phyloP scores from a whole-genome alignment of 345 rosid species.

The Pistacia integerrima region DNA sequence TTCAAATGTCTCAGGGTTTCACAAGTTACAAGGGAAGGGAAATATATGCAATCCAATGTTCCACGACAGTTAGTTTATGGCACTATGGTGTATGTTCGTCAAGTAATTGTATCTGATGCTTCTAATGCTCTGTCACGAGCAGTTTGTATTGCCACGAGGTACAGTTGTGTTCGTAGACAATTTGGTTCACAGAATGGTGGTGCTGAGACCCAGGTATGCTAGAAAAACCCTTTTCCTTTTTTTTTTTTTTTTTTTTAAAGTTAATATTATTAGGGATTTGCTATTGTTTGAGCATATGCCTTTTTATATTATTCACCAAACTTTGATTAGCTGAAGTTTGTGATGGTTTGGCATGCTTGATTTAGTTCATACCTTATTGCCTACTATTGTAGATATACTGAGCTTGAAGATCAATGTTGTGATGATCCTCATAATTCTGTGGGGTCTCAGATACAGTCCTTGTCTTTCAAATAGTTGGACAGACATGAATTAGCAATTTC shows the following conservation, averaged over 20 bases:
- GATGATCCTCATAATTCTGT: not conserved
- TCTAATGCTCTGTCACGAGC: slow-evolving; percentile 86
- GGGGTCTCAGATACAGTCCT: not conserved
- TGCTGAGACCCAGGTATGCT: slow-evolving; percentile 79
- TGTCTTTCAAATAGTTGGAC: not conserved
- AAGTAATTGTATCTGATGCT: slow-evolving; percentile 86
- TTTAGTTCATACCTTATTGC: not conserved
- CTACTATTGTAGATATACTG: not conserved
- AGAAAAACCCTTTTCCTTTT: not conserved
- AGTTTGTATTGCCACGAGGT: slow-evolving; percentile 96
- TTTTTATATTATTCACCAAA: not conserved
- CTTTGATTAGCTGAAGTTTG: not conserved
- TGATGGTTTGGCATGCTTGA: not conserved
- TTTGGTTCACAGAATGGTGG: slow-evolving; percentile 80
- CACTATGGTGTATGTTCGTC: slow-evolving; percentile 92
- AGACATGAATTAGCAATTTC: not conserved
- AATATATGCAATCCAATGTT: slow-evolving; percentile 71
- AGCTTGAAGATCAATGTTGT: not conserved
- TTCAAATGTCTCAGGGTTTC: slow-evolving; percentile 61
- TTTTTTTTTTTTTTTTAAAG: not conserved
- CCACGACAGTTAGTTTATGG: slow-evolving; percentile 93
- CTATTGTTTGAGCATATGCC: not conserved
- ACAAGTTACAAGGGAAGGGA: slow-evolving; percentile 93
- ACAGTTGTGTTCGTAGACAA: slow-evolving; percentile 95
- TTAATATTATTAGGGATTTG: not conserved